These are phyloP conservation scores for Trametes gibbosa DNA, from an alignment of 768 basidiomycete genomes.

Conservation along the genomic window DNA sequence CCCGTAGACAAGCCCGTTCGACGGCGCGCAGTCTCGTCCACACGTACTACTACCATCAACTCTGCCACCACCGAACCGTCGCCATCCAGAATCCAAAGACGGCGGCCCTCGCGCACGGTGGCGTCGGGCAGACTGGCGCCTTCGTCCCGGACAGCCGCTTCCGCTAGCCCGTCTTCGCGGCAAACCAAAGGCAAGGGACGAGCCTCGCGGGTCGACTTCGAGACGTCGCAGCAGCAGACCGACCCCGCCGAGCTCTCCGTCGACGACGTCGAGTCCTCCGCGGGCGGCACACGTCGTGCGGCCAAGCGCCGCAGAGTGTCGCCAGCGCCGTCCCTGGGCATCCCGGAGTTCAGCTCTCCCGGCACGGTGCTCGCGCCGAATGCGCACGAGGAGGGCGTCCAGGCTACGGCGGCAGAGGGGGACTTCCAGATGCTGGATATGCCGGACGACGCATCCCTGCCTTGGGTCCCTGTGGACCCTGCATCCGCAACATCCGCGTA, in stretches of 20 bases:
- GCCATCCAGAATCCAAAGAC: neutral
- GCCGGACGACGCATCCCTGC: slow-evolving; percentile 32
- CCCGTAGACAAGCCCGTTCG: neutral
- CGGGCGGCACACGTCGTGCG: neutral
- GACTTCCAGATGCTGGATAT: slow-evolving; percentile 37
- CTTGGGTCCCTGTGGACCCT: slow-evolving; percentile 32
- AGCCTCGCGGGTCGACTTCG: neutral
- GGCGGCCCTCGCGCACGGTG: neutral
- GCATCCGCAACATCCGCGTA: slow-evolving; percentile 18
- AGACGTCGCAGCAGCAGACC: neutral
- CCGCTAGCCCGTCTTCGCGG: neutral
- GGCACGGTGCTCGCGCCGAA: neutral
- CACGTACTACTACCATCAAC: neutral
- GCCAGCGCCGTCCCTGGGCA: neutral
- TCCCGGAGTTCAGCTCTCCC: neutral
- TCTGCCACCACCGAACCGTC: neutral
- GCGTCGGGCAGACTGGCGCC: neutral
- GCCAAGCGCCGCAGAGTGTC: slow-evolving; percentile 10
- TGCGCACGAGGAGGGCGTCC: neutral
- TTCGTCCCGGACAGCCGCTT: neutral
- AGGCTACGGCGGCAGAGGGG: neutral
- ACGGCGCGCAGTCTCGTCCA: neutral
- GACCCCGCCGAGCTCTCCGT: neutral
- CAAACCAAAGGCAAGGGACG: slow-evolving; percentile 7
- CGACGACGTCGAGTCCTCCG: slow-evolving; percentile 1